Evolutionary conservation across 164 flowering plant genomes (phyloP).

Genomic region (Nymphaea thermarum): DNA sequence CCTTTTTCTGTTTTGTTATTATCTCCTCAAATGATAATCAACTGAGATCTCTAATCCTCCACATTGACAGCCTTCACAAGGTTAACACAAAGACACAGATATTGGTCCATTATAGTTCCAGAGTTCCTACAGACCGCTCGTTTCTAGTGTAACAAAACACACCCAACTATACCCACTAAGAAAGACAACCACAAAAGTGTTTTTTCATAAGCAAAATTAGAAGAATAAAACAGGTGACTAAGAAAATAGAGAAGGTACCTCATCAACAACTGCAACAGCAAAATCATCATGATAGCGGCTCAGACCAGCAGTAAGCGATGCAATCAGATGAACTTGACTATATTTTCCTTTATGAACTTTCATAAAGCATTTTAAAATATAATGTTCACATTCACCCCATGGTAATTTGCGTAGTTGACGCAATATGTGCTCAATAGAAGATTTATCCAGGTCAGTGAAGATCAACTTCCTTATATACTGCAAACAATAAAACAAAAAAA

Average conservation of each 20-base stretch:
- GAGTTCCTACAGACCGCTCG: no score
- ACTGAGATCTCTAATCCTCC: no score
- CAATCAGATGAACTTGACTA: slow-evolving; percentile 92
- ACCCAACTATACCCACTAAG: not conserved
- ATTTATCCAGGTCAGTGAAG: slow-evolving; percentile 88
- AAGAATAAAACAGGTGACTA: not conserved
- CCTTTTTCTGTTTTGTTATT: no score
- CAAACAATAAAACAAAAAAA: slow-evolving; percentile 11
- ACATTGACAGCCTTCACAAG: no score
- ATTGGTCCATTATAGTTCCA: no score
- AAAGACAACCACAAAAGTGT: not conserved
- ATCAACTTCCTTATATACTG: slow-evolving; percentile 90
- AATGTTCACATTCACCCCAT: slow-evolving; percentile 86
- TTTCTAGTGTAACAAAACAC: no score
- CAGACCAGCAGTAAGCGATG: slow-evolving; percentile 88
- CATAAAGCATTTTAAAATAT: slow-evolving; percentile 85
- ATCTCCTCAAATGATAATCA: no score
- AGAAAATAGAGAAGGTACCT: slow-evolving; percentile 37
- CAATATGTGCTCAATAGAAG: slow-evolving; percentile 84
- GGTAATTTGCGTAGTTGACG: slow-evolving; percentile 96
- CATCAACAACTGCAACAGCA: slow-evolving; percentile 93
- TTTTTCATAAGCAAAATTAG: not conserved
- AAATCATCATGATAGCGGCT: slow-evolving; percentile 98
- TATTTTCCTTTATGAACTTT: slow-evolving; percentile 94
- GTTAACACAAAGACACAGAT: no score